Base-by-base conservation (phyloP, 1,284 basidiomycete genomes). In the Vanrija humicola region DNA sequence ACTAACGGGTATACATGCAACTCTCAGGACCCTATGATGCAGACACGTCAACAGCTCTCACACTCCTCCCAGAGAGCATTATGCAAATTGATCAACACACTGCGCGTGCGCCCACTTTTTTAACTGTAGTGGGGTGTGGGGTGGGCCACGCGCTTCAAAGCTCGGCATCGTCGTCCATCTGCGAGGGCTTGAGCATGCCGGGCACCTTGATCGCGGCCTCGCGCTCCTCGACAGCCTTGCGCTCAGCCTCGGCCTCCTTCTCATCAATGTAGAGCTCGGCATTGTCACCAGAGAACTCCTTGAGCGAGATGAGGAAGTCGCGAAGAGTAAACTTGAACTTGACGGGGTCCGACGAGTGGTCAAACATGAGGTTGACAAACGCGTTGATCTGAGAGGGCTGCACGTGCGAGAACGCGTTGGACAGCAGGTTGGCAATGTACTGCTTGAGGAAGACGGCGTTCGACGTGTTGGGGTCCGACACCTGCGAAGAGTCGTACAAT, bases 131-230 rank as follows among this genome's bases (percentile, higher is more conserved):
- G 28, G 6, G 28, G 28, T 28, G 10, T 46, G 10, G 4, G n/a
- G 38, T 25, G 34, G 34, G 10, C 21, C 21, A 23, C 34, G 34
- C 34, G 12, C 12, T 34, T 56, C 42, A 77, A 55, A 77, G 62
- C 65, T 77, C 74, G 50, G 64, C 87, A 79, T 94, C 92, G 71
- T 94, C 90, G 72, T 80, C 76, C 56, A 96, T 74, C 77, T 94
- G 90, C 65, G 87, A 88, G 29, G 95, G 95, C 78, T 98, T 98
- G 74, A 98, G 83, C 89, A 98, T 91, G 53, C 96, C 96, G n/a
- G 95, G 96, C 61, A 98, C 92, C 64, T 89, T 85, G 81, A 90
- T 89, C 18, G 94, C 94, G 34, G 86, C 83, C 78, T 92, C 85
- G 53, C 88, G 86, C 77, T 97, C 93, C 58, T 86, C 87, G 59